These are phyloP conservation scores for Piper betle DNA, from an alignment of 164 flowering plant genomes.

Conservation along the genomic window DNA sequence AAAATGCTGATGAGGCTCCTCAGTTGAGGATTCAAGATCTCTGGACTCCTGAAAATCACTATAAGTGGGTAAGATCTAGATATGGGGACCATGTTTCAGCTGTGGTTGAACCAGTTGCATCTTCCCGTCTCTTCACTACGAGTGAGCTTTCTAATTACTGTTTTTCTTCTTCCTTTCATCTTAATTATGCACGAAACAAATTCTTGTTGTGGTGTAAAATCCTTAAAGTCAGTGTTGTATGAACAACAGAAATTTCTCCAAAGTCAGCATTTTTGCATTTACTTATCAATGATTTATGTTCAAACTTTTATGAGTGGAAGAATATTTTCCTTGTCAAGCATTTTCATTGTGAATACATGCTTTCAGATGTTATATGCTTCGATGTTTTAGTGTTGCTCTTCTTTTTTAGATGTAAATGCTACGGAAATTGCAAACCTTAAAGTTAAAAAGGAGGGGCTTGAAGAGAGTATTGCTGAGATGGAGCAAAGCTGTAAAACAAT, in stretches of 20 bases:
- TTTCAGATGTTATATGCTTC: too few relatives aligned
- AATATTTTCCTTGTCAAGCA: too few relatives aligned
- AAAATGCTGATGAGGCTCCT: constrained; percentile 51
- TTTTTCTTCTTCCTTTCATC: background rate
- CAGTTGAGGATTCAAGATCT: constrained; percentile 55
- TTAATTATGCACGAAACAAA: too few relatives aligned
- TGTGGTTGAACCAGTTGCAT: constrained; percentile 46
- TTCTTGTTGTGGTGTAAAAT: too few relatives aligned
- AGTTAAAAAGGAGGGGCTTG: constrained; percentile 43
- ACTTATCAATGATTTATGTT: too few relatives aligned
- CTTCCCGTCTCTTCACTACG: constrained; percentile 53
- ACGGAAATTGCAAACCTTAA: constrained; percentile 63
- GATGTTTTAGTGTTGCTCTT: background rate
- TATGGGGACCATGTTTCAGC: constrained; percentile 82
- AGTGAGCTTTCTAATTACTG: constrained; percentile 22
- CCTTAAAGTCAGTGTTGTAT: too few relatives aligned
- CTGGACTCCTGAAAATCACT: constrained; percentile 98
- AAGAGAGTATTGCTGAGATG: constrained; percentile 36
- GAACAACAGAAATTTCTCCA: too few relatives aligned
- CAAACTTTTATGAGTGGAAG: too few relatives aligned
- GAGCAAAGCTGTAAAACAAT: constrained; percentile 40
- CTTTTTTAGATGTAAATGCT: constrained; percentile 42
- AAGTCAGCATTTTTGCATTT: too few relatives aligned
- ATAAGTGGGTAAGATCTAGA: constrained; percentile 71
- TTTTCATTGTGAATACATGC: too few relatives aligned